Evolutionary conservation across 495 filamentous ascomycete genomes (phyloP).

Genomic region (Pyrenopolyporus hunteri): DNA sequence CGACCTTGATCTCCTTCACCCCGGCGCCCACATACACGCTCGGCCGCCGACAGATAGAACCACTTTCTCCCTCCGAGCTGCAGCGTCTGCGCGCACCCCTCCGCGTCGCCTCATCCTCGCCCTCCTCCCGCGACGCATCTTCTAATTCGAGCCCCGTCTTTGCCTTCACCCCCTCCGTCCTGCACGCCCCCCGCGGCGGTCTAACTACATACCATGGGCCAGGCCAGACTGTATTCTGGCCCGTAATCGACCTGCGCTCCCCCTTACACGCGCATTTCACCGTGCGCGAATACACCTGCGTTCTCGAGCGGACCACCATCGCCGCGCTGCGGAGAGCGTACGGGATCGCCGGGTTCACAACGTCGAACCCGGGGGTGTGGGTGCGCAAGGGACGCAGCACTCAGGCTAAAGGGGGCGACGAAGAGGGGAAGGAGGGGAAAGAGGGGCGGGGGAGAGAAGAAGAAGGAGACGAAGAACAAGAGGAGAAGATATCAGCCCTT

Average conservation of each 20-base stretch:
- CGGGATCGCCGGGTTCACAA: slow-evolving; percentile 65
- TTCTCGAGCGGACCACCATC: slow-evolving; percentile 79
- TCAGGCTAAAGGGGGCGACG: no score
- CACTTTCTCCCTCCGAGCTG: slow-evolving; percentile 54
- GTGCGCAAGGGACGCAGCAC: slow-evolving; percentile 49
- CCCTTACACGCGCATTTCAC: slow-evolving; percentile 46
- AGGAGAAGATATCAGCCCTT: slow-evolving; percentile 83
- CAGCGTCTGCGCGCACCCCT: slow-evolving; percentile 49
- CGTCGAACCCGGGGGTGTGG: slow-evolving; percentile 89
- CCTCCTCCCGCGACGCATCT: neutral
- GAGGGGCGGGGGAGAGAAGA: no score
- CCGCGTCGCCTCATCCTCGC: slow-evolving; percentile 44
- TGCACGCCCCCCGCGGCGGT: slow-evolving; percentile 79
- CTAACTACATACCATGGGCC: slow-evolving; percentile 96
- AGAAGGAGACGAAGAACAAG: no score
- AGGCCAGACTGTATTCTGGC: slow-evolving; percentile 89
- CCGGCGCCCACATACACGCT: slow-evolving; percentile 87
- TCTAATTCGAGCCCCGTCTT: neutral
- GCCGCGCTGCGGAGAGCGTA: slow-evolving; percentile 57
- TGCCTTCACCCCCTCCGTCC: slow-evolving; percentile 61
- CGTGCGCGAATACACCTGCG: slow-evolving; percentile 70
- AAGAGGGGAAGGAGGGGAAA: no score
- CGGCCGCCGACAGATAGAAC: slow-evolving; percentile 77
- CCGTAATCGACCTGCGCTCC: slow-evolving; percentile 73
- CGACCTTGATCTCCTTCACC: slow-evolving; percentile 82